phyloP scores from a whole-genome alignment of 2,329 filamentous ascomycete species.

The Phyllosticta citriasiana region DNA sequence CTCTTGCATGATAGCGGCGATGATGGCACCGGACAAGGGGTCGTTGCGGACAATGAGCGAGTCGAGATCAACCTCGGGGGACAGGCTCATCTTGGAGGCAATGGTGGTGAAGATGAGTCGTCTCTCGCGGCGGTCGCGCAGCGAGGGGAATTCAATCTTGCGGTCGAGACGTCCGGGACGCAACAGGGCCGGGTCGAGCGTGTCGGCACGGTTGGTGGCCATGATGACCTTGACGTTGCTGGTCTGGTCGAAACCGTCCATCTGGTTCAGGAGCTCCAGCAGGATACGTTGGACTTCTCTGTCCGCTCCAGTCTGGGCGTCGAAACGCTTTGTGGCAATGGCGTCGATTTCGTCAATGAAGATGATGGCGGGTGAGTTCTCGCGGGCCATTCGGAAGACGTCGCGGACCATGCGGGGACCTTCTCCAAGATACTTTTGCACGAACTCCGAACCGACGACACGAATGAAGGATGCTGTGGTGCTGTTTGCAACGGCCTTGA shows the following conservation, averaged over 20 bases:
- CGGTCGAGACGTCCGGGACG: conserved; percentile 91
- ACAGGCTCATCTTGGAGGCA: conserved; percentile 91
- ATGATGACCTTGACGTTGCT: conserved; percentile 99
- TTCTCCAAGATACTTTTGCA: conserved; percentile 97
- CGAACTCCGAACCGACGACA: conserved; percentile 95
- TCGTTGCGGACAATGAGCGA: conserved; percentile 95
- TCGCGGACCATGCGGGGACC: conserved; percentile 98
- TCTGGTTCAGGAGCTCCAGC: conserved; percentile 94
- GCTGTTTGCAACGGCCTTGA: conserved; percentile 97
- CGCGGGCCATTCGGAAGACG: conserved; percentile 96
- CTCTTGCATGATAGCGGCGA: conserved; percentile 99
- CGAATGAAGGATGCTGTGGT: conserved; percentile 98
- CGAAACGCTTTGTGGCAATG: conserved; percentile 97
- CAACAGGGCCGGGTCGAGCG: conserved; percentile 85
- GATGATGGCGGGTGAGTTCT: conserved; percentile 97
- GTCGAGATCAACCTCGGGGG: conserved; percentile 92
- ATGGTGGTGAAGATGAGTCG: conserved; percentile 97
- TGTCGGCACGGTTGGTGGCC: conserved; percentile 98
- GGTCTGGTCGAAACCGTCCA: conserved; percentile 99
- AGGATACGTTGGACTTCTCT: conserved; percentile 98
- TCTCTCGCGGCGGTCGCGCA: conserved; percentile 87
- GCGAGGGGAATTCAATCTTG: conserved; percentile 97
- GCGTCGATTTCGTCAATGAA: conserved; percentile 99
- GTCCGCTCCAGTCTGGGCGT: conserved; percentile 95
- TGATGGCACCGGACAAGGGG: conserved; percentile 86